These are phyloP conservation scores for Xylaria sp. DNA, from an alignment of 2,329 filamentous ascomycete species.

Conservation along the genomic window DNA sequence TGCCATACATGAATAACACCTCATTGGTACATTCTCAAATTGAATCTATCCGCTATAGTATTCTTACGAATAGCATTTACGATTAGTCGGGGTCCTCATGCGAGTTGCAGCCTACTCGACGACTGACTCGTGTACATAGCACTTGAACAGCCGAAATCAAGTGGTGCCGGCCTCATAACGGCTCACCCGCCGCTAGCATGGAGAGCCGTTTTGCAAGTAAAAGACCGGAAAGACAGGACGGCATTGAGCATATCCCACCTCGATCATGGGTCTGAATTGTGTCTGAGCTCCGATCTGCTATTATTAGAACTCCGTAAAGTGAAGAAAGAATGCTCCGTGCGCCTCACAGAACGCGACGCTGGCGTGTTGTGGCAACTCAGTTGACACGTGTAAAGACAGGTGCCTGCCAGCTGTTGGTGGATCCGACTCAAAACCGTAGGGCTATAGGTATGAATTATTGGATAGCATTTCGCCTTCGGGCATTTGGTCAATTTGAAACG, in stretches of 20 bases:
- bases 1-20: not conserved
- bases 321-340: too few relatives aligned
- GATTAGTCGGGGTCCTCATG: not conserved
- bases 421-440: not conserved
- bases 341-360: too few relatives aligned
- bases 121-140: not conserved
- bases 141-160: not conserved
- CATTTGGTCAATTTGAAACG: conserved; percentile 35
- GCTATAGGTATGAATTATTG: not conserved
- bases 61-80: not conserved
- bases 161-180: not conserved
- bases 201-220: not conserved
- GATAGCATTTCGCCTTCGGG: conserved; percentile 27
- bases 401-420: not conserved
- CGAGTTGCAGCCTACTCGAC: not conserved
- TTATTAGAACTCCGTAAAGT: too few relatives aligned
- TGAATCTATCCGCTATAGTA: not conserved
- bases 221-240: not conserved
- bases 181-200: not conserved
- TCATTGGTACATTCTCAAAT: not conserved
- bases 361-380: not conserved
- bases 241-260: not conserved
- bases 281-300: too few relatives aligned
- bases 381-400: not conserved
- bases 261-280: too few relatives aligned